These are phyloP conservation scores for Zygoascus bituminiphila DNA, from an alignment of 805 yeast genomes.

Conservation along the genomic window DNA sequence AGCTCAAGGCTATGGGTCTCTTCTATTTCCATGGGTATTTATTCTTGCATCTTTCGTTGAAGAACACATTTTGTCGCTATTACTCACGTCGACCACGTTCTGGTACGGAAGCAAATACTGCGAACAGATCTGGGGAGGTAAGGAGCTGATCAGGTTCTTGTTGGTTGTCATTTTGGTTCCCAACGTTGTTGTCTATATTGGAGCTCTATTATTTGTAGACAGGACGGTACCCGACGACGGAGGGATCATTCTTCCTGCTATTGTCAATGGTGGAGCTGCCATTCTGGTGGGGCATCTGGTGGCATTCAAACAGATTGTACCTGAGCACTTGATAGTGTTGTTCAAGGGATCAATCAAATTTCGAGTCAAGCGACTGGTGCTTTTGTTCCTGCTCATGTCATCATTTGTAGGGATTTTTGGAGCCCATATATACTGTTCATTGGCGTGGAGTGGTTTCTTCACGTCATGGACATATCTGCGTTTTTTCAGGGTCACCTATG, in stretches of 20 bases:
- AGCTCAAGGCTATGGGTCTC: constrained; percentile 31
- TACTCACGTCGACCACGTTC: constrained; percentile 33
- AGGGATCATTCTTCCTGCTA: constrained; percentile 31
- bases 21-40: constrained; percentile 41
- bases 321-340: constrained; percentile 48
- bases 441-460: constrained; percentile 42
- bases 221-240: constrained; percentile 29
- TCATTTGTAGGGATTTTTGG: constrained; percentile 24
- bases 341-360: constrained; percentile 41
- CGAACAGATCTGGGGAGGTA: constrained; percentile 57
- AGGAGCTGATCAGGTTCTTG: constrained; percentile 43
- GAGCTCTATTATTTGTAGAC: neutral
- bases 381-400: constrained; percentile 31
- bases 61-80: constrained; percentile 33
- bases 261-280: constrained; percentile 40
- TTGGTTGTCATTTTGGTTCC: constrained; percentile 32
- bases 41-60: constrained; percentile 42
- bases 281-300: constrained; percentile 52
- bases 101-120: constrained; percentile 54
- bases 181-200: constrained; percentile 30
- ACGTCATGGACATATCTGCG: constrained; percentile 71
- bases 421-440: constrained; percentile 14
- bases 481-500: constrained; percentile 55
- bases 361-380: constrained; percentile 32
- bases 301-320: constrained; percentile 57